Evolutionary conservation across 2,329 filamentous ascomycete genomes (phyloP), one percentile per base, ranked within the genome.

Genomic region (Cladophialophora psammophila): DNA sequence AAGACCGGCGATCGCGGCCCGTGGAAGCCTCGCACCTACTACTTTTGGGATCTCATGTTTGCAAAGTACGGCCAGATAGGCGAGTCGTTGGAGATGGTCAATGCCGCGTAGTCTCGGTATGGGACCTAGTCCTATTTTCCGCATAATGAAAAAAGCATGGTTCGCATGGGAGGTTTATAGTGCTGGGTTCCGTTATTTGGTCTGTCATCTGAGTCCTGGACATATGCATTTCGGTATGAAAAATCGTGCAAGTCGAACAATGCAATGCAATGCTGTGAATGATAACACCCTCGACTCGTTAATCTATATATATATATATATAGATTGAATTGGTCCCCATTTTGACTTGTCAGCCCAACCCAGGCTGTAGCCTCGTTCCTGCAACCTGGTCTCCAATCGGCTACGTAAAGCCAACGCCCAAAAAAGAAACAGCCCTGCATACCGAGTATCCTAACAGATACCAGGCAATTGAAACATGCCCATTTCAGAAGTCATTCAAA

Each of bases 21-120:
- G 1, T 81, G 79, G 79, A 61, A 75, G 60, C 74, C 77, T 10
- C 72, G 79, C 54, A 74, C 74, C 31, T 76, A 77, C 53, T 81
- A 81, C 64, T 56, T 75, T 5, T 72, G 73, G 36, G 79, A 81
- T 36, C 31, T 55, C 15, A 9, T 55, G 8, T 55, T 34, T 7
- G 26, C 53, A 1, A 55, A 55, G 9, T 55, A 55, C 12, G 53
- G 53, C 35, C 31, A 26, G 3, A 35, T 55, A 38, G 35, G 32
- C 26, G 35, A 55, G 35, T 34, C 32, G 31, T 55, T 55, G 53
- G 35, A 55, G 53, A 38, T 55, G 31, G 32, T 55, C 31, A 20
- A 36, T 5, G 53, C 45, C 26, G 7, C 26, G 26, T 26, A 26
- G 26, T 26, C 26, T 26, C 26, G 2, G 26, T 26, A 26, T 26